Evolutionary conservation across 768 basidiomycete species (phyloP).

Genomic region (Termitomyces sp.): DNA sequence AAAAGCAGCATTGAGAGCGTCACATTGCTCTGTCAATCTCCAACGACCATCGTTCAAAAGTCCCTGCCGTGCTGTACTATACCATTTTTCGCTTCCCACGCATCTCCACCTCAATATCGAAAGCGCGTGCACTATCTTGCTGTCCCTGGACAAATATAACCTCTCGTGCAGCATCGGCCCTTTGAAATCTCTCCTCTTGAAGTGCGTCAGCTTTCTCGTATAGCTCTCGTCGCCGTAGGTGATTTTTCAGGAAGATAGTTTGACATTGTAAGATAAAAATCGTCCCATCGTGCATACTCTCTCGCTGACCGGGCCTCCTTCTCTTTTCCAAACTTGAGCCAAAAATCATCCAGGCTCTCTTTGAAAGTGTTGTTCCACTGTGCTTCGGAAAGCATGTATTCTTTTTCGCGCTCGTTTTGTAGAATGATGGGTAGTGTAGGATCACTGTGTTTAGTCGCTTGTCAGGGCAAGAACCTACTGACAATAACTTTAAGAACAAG

Average conservation of each 20-base stretch:
- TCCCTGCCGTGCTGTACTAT: neutral
- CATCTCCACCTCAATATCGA: neutral
- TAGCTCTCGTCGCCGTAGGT: neutral
- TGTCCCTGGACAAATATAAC: neutral
- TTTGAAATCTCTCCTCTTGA: conserved; percentile 1
- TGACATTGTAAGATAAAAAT: neutral
- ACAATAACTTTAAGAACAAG: neutral
- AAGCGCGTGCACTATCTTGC: neutral
- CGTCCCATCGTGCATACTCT: neutral
- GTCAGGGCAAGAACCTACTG: neutral
- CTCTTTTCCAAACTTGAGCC: neutral
- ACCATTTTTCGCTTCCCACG: neutral
- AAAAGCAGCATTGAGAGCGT: neutral
- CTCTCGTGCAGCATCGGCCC: neutral
- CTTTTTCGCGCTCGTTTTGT: neutral
- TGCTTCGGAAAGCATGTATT: neutral
- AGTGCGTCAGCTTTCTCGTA: neutral
- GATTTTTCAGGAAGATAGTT: neutral
- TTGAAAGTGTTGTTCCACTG: neutral
- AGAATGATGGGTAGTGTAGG: neutral
- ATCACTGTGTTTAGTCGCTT: neutral
- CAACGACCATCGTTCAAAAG: neutral
- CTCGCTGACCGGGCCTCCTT: neutral
- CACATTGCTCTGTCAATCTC: neutral
- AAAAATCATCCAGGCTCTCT: neutral